Conservation (phyloP, 805 yeast species). For the Saccharomycopsis oosterbeekiorum region DNA sequence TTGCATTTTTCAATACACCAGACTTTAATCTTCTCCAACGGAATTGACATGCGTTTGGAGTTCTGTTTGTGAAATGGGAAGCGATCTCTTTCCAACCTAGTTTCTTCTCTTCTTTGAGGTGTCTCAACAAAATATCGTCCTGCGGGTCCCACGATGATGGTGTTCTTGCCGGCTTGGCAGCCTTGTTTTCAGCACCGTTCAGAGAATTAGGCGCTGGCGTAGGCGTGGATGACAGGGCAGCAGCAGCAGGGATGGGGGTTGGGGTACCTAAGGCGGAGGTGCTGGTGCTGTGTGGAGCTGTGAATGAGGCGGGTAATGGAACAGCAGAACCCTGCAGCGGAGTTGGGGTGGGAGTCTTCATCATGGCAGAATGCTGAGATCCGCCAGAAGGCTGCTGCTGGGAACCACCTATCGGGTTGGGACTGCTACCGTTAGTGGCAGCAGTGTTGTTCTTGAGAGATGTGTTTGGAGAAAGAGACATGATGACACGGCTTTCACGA, state of each 20-base stretch:
- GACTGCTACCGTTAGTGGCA: neutral
- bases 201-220: neutral
- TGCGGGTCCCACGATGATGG: conserved; percentile 59
- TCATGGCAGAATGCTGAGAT: neutral
- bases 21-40: conserved; percentile 69
- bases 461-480: neutral
- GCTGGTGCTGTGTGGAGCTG: neutral
- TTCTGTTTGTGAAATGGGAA: conserved; percentile 64
- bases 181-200: neutral
- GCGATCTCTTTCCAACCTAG: conserved; percentile 88
- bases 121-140: conserved; percentile 62
- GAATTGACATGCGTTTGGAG: conserved; percentile 84
- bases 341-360: neutral
- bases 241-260: too few species aligned
- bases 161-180: conserved; percentile 10
- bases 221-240: too few species aligned
- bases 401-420: neutral
- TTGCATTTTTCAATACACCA: conserved; percentile 29
- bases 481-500: too few species aligned
- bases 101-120: conserved; percentile 71
- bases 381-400: neutral
- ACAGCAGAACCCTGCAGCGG: neutral
- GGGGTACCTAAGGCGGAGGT: neutral
- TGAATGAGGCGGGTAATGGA: neutral
- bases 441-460: neutral